Evolutionary conservation across 257 asterid genomes (phyloP).

Genomic region (Nicotiana tomentosiformis): DNA sequence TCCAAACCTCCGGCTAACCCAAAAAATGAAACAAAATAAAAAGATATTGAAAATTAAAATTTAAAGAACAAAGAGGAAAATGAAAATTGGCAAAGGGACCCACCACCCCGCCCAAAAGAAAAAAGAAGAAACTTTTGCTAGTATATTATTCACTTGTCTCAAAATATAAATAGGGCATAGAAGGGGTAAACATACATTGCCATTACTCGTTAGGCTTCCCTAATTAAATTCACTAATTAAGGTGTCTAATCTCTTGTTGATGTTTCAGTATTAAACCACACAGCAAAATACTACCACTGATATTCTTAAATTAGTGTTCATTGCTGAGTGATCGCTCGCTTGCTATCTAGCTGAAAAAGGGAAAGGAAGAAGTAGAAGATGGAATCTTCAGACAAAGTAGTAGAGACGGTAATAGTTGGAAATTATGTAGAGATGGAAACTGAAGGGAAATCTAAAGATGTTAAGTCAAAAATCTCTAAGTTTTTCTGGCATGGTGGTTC

Average conservation of each 20-base stretch:
- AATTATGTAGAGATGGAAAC: constrained; percentile 35
- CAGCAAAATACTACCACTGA: background rate
- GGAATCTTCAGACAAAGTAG: constrained; percentile 17
- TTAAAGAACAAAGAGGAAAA: no score
- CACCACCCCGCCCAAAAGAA: background rate
- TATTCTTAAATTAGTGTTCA: no score
- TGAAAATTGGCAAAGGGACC: background rate
- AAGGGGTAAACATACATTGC: background rate
- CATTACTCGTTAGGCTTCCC: no score
- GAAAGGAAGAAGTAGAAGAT: no score
- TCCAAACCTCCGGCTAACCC: no score
- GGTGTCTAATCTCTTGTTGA: background rate
- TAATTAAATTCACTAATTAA: background rate
- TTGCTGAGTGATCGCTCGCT: no score
- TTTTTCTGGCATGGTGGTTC: constrained; percentile 45
- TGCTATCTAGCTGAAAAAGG: no score
- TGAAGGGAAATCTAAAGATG: constrained; percentile 10
- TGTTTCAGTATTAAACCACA: background rate
- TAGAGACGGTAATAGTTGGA: constrained; percentile 31
- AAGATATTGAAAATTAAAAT: no score
- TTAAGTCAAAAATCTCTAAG: constrained; percentile 25
- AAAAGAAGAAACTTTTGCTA: background rate
- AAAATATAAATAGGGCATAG: background rate
- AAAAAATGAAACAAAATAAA: no score
- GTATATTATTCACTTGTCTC: background rate